A percentile compares a stretch with the other conserved stretches of the same genome.
Conservation (phyloP, 768 basidiomycete species). For the Gelatoporia subvermispora region DNA sequence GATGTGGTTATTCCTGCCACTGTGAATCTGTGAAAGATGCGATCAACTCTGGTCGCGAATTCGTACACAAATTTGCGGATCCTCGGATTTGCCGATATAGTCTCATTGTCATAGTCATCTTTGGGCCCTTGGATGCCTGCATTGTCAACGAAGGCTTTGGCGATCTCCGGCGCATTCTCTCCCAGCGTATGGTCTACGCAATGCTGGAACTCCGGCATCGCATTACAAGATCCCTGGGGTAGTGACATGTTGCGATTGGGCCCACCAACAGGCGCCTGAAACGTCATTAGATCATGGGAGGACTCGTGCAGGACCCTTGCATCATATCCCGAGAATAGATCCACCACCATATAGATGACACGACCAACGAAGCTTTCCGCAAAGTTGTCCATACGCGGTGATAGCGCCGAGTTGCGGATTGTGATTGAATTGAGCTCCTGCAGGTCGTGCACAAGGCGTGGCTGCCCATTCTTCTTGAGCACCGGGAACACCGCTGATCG, state of each 20-base stretch:
- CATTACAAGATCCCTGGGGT: slow-evolving; percentile 11
- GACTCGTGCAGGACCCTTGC: slow-evolving; percentile 1
- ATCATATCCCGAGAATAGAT: slow-evolving; percentile 15
- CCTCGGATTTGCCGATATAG: slow-evolving; percentile 11
- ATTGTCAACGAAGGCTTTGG: slow-evolving; percentile 22
- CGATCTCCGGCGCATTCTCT: background rate
- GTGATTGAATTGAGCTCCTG: slow-evolving; percentile 16
- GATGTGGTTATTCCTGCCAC: slow-evolving; percentile 29
- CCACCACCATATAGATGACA: slow-evolving; percentile 4
- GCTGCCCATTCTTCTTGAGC: slow-evolving; percentile 10
- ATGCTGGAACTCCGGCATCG: slow-evolving; percentile 8
- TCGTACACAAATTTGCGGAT: slow-evolving; percentile 28
- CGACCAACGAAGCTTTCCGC: slow-evolving; percentile 14
- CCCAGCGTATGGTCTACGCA: too few relatives aligned
- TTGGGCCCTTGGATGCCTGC: slow-evolving; percentile 14
- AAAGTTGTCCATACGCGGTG: slow-evolving; percentile 12
- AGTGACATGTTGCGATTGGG: slow-evolving; percentile 3
- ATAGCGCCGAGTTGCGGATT: slow-evolving; percentile 12
- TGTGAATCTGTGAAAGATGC: slow-evolving; percentile 18
- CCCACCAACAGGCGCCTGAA: slow-evolving; percentile 10
- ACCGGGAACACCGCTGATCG: slow-evolving; percentile 14
- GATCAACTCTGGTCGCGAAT: slow-evolving; percentile 18
- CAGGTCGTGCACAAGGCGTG: slow-evolving; percentile 14
- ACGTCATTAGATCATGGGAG: slow-evolving; percentile 16
- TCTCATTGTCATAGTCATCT: slow-evolving; percentile 10